Conservation (phyloP, 805 yeast species). For the Yamadazyma phyllophila region DNA sequence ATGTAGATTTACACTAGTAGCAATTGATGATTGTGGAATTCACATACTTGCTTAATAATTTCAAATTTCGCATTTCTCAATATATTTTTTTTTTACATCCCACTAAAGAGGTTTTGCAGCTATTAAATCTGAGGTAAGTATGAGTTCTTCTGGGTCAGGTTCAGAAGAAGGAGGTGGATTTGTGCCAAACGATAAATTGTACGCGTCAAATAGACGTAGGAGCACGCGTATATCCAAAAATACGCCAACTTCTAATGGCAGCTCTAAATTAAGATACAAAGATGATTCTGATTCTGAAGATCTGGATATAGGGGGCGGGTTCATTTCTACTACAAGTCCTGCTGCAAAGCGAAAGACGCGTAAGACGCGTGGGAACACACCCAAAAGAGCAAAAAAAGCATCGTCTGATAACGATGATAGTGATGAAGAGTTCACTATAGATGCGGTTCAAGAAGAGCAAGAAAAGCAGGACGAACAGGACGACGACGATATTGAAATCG, state of each 20-base stretch:
- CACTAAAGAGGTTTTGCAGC: conserved; percentile 1
- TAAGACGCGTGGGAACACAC: conserved; percentile 14
- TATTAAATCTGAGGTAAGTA: background rate
- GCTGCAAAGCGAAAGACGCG: conserved; percentile 7
- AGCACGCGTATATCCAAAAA: conserved; percentile 9
- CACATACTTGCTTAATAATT: background rate
- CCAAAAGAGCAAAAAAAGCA: conserved; percentile 9
- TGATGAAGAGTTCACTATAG: conserved; percentile 22
- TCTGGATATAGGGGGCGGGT: conserved; percentile 11
- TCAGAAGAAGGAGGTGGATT: conserved; percentile 39
- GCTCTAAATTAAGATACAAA: conserved; percentile 20
- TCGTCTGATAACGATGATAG: conserved; percentile 15
- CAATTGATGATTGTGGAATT: background rate
- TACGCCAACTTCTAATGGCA: conserved; percentile 5
- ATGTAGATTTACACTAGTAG: background rate
- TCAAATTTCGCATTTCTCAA: background rate
- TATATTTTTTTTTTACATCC: background rate
- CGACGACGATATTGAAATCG: conserved; percentile 25
- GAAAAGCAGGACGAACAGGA: conserved; percentile 26
- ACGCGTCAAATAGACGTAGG: conserved; percentile 18
- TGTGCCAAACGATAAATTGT: conserved; percentile 35
- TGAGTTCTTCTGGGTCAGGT: conserved; percentile 3
- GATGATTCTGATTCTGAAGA: conserved; percentile 19
- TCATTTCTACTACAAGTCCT: conserved; percentile 2
- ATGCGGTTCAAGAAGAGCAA: conserved; percentile 19